Evolutionary conservation across 345 rosid genomes (phyloP).

Genomic region (Citrus medica): DNA sequence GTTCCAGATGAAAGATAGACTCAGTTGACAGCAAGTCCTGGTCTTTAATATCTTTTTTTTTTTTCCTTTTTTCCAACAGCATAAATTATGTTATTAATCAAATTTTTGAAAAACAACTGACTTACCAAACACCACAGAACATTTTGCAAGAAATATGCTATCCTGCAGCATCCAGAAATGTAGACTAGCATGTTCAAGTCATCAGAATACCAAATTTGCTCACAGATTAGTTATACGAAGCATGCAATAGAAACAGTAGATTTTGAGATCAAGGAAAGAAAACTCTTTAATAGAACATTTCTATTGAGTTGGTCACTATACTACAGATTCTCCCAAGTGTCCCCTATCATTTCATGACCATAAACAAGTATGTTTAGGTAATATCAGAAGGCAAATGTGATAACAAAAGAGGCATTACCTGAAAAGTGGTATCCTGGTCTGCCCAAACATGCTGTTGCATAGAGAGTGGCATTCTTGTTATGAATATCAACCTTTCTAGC

Average conservation of each 20-base stretch:
- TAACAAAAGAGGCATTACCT: slow-evolving; percentile 40
- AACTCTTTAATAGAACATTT: background rate
- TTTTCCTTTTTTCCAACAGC: no score
- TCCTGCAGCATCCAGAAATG: background rate
- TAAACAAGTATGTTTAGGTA: background rate
- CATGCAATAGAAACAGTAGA: background rate
- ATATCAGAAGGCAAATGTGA: background rate
- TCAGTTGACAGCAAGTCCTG: background rate
- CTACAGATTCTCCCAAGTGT: background rate
- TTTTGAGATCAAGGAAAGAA: background rate
- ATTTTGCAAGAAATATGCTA: background rate
- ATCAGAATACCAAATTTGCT: background rate
- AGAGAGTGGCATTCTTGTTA: slow-evolving; percentile 64
- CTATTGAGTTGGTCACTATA: background rate
- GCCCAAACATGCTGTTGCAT: slow-evolving; percentile 73
- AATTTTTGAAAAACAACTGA: background rate
- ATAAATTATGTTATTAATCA: background rate
- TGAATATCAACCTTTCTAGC: slow-evolving; percentile 45
- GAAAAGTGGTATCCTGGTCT: slow-evolving; percentile 68
- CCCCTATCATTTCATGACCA: background rate
- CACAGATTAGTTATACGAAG: background rate
- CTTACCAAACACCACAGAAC: background rate
- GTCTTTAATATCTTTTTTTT: background rate
- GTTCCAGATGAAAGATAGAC: background rate
- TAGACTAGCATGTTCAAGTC: background rate